Conservation (phyloP, 495 filamentous ascomycete genomes). For the Chaetomium tenue region DNA sequence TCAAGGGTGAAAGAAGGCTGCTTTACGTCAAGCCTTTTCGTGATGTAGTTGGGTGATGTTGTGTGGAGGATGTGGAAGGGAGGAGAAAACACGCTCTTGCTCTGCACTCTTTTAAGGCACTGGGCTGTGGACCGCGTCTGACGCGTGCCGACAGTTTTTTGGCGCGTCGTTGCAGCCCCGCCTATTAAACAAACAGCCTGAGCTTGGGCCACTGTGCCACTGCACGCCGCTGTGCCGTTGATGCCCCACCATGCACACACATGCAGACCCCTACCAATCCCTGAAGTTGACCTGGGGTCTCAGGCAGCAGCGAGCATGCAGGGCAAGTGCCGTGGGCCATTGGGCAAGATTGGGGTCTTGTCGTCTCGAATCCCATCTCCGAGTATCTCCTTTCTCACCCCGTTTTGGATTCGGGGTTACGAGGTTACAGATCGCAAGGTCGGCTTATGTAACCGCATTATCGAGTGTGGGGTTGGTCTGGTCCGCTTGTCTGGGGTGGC, state of each 20-base stretch:
- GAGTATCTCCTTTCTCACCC: too few species aligned
- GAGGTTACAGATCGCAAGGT: not conserved
- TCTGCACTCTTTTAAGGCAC: slow-evolving; percentile 24
- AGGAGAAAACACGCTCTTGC: slow-evolving; percentile 7
- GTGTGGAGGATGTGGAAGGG: slow-evolving; percentile 25
- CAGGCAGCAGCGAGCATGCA: slow-evolving; percentile 4
- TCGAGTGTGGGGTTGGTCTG: not conserved
- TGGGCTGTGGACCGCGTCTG: slow-evolving; percentile 25
- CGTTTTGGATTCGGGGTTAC: too few species aligned
- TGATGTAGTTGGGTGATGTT: slow-evolving; percentile 1
- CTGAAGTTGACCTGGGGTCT: not conserved
- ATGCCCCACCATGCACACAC: slow-evolving; percentile 9
- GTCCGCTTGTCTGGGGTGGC: too few species aligned
- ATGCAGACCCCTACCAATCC: not conserved
- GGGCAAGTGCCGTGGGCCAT: not conserved
- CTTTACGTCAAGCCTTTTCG: slow-evolving; percentile 5
- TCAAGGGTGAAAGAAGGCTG: not conserved
- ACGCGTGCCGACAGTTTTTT: slow-evolving; percentile 24
- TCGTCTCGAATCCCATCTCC: not conserved
- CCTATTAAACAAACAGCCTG: slow-evolving; percentile 28
- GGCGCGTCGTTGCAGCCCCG: slow-evolving; percentile 25
- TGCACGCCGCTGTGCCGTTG: not conserved
- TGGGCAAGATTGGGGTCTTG: too few species aligned
- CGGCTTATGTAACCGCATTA: not conserved
- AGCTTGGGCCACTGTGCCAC: slow-evolving; percentile 12